Base-by-base conservation (phyloP, 345 rosid genomes). In the Turnera subulata region DNA sequence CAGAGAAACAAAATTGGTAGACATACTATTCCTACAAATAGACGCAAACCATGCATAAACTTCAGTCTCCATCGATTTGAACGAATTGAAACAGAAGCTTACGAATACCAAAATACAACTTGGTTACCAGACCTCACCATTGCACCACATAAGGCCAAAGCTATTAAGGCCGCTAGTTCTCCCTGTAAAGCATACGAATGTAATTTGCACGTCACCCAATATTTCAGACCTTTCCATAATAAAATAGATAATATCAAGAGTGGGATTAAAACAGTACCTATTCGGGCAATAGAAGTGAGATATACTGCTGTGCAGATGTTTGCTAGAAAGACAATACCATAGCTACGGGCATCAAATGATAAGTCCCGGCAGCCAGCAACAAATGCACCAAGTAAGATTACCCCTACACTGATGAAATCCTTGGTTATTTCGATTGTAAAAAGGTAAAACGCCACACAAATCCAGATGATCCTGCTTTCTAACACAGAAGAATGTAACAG, bases 141-240 rank as follows among this genome's bases (percentile, higher is more conserved):
- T 63, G 65, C 65, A 63, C 74, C 74, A 69, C 74, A 69, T 69
- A 47, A 58, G 74, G 20, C 74, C 74, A 46, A 63, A 69, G 48
- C 69, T 69, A 53, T 63, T 69, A 17, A 69, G 73, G 47, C 68
- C 68, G 52, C 64, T 69, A 15, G 68, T 61, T 69, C 58, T 69
- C 49, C 73, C 73, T 69, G 68, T 51, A 69, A 57, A 15, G 7
- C 11, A 33, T 10, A 25, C 19, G 23, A 40, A 33, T 11, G 6
- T 15, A 12, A 15, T 19, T n/a, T 15, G 17, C 24, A 20, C 38
- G 21, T 23, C 11, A 35, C 37, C 14, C 11, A 11, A 45, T 32
- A 22, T 9, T 26, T 66, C 21, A 14, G 14, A 11, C 24, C 24
- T 49, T n/a, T n/a, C n/a, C n/a, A n/a, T 21, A 18, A 20, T 12